phyloP scores from a whole-genome alignment of 1,139 yeast species.

The Spathaspora sp. region DNA sequence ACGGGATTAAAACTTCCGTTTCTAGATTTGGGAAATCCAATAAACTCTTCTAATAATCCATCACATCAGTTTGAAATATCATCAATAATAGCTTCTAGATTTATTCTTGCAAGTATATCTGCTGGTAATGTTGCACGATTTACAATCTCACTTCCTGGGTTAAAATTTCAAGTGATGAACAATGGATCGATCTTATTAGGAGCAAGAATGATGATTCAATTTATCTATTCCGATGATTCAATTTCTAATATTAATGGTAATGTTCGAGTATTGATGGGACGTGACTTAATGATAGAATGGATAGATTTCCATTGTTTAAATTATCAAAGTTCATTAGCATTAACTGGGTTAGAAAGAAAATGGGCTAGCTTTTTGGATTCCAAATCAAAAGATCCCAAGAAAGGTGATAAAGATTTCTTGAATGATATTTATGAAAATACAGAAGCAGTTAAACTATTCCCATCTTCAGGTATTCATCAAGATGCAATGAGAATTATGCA shows the following conservation, averaged over 20 bases:
- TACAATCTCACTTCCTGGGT: slow-evolving; percentile 59
- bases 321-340: slow-evolving; percentile 28
- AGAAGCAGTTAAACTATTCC: slow-evolving; percentile 24
- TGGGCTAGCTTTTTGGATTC: slow-evolving; percentile 18
- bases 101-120: slow-evolving; percentile 53
- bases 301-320: slow-evolving; percentile 54
- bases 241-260: slow-evolving; percentile 61
- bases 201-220: slow-evolving; percentile 54
- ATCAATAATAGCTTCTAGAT: slow-evolving; percentile 64
- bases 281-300: slow-evolving; percentile 68
- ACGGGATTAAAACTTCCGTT: slow-evolving; percentile 6
- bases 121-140: slow-evolving; percentile 54
- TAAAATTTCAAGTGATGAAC: slow-evolving; percentile 65
- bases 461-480: slow-evolving; percentile 60
- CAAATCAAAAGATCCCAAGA: slow-evolving; percentile 10
- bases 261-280: slow-evolving; percentile 58
- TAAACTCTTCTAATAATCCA: slow-evolving; percentile 1
- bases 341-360: slow-evolving; percentile 25
- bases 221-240: slow-evolving; percentile 68
- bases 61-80: slow-evolving; percentile 63
- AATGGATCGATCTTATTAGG: slow-evolving; percentile 66
- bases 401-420: slow-evolving; percentile 25
- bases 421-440: slow-evolving; percentile 22
- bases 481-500: slow-evolving; percentile 69
- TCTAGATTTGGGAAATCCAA: slow-evolving; percentile 3